These are phyloP conservation scores for Phytopythium mirpurense DNA, from an alignment of 352 stramenopile species.

Conservation along the genomic window DNA sequence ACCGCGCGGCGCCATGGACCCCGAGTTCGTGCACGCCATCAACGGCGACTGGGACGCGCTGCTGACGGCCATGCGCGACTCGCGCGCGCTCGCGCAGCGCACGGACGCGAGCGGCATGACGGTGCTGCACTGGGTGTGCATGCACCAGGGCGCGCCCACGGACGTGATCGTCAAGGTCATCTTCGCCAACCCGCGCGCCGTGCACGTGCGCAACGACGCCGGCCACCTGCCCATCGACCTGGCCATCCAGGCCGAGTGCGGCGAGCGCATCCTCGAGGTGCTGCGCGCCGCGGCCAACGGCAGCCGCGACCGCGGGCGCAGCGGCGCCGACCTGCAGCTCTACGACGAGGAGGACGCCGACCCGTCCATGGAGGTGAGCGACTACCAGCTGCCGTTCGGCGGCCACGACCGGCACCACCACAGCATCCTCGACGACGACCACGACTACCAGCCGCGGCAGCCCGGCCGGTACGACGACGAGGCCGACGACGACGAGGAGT, in stretches of 20 bases:
- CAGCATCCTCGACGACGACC: slow-evolving; percentile 17
- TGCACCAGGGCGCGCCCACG: slow-evolving; percentile 67
- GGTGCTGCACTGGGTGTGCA: slow-evolving; percentile 73
- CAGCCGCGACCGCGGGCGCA: slow-evolving; percentile 25
- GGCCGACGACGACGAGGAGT: slow-evolving; percentile 20
- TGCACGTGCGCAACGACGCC: slow-evolving; percentile 68
- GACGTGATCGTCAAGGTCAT: slow-evolving; percentile 79
- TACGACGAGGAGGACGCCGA: slow-evolving; percentile 32
- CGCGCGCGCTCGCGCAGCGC: slow-evolving; percentile 47
- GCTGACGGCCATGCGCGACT: slow-evolving; percentile 55
- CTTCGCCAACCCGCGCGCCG: slow-evolving; percentile 69
- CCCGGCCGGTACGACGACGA: slow-evolving; percentile 23
- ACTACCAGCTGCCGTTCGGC: slow-evolving; percentile 34
- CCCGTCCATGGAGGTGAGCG: slow-evolving; percentile 27
- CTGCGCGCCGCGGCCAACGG: slow-evolving; percentile 45
- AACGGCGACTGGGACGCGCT: slow-evolving; percentile 79
- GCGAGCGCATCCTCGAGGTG: slow-evolving; percentile 68
- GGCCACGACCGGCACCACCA: slow-evolving; percentile 33
- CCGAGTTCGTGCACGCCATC: slow-evolving; percentile 70
- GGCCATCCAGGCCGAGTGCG: slow-evolving; percentile 66
- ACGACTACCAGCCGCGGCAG: slow-evolving; percentile 29
- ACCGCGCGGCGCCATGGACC: slow-evolving; percentile 35
- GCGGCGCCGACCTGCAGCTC: slow-evolving; percentile 13
- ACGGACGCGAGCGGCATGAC: slow-evolving; percentile 73
- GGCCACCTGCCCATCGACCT: slow-evolving; percentile 71